Percentiles rank a stretch among this genome's conserved stretches.
These are phyloP conservation scores for Cercospora berteroae DNA, from an alignment of 2,329 filamentous ascomycete species.

Conservation along the genomic window DNA sequence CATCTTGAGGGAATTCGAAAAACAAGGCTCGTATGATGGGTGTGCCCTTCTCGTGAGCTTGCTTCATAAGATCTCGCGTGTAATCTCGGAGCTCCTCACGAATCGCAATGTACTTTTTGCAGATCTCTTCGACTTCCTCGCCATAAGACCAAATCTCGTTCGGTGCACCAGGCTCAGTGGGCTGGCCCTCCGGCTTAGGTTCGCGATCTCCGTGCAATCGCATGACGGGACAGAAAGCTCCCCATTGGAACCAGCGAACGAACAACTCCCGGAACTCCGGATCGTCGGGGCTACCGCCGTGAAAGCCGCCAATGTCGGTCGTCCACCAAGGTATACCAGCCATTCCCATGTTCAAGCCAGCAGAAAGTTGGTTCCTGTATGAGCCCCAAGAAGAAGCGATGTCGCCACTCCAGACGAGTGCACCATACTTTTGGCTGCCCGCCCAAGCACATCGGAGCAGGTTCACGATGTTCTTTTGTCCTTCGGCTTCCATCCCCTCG, in stretches of 20 bases:
- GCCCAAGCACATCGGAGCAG: slow-evolving; percentile 58
- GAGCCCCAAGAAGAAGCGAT: slow-evolving; percentile 63
- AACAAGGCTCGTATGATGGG: slow-evolving; percentile 64
- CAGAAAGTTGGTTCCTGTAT: slow-evolving; percentile 59
- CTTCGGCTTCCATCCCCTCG: slow-evolving; percentile 55
- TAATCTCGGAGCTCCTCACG: slow-evolving; percentile 60
- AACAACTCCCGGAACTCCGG: slow-evolving; percentile 61
- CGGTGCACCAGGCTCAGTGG: slow-evolving; percentile 48
- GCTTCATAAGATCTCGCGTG: slow-evolving; percentile 57
- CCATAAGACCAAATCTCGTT: slow-evolving; percentile 70
- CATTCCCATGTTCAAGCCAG: slow-evolving; percentile 64
- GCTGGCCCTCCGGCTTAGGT: slow-evolving; percentile 44
- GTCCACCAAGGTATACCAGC: slow-evolving; percentile 67
- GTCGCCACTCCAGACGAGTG: slow-evolving; percentile 66
- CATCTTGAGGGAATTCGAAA: slow-evolving; percentile 61
- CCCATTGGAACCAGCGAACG: slow-evolving; percentile 69
- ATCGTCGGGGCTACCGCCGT: slow-evolving; percentile 60
- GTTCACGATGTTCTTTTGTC: slow-evolving; percentile 59
- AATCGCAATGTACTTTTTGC: slow-evolving; percentile 58
- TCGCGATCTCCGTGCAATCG: slow-evolving; percentile 65
- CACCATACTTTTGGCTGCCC: slow-evolving; percentile 62
- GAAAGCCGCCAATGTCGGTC: slow-evolving; percentile 69
- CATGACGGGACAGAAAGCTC: slow-evolving; percentile 66
- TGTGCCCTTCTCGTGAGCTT: slow-evolving; percentile 59
- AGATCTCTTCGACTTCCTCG: slow-evolving; percentile 59